Evolutionary conservation across 140 eudicot species (phyloP), one percentile per base, ranked within the genome.

Genomic region (Ambrosia hybrid): DNA sequence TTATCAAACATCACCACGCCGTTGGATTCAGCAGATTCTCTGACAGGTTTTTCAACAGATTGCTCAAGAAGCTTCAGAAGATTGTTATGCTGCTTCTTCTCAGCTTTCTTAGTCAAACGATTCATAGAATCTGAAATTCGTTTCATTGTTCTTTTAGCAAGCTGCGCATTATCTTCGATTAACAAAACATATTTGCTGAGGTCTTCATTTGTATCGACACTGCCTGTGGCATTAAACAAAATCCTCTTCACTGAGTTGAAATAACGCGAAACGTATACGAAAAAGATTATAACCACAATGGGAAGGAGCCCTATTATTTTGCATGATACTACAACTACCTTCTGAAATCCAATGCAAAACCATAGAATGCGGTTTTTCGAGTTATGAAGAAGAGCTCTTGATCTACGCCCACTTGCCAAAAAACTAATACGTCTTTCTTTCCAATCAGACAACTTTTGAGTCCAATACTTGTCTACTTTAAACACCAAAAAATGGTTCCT

Each of bases 391-490:
- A 4, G 26, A 63, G 12, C 51, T 63, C 68, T 63, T 37, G 33
- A 63, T 13, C 51, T 13, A 38, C 9, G 30, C 7, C 30, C 33
- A 37, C 51, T 7, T 1, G 51, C 38, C 30, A 14, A 63, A 63
- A 14, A 38, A 17, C 51, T 38, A 37, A 38, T 38, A n/a, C 3
- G 51, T 3, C 13, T 5, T n/a, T 37, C 51, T 63, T 63, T 63
- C 68, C 68, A 37, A 5, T 37, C 30, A 1, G 1, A 63, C 11
- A 63, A 14, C 30, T 63, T 38, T 63, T 63, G 51, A 38, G 33
- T 38, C 68, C 68, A 63, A 38, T 36, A 36, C 11, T n/a, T 63
- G 26, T 63, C 68, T 6, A 63, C 51, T 6, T 63, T 63, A 37
- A 63, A 38, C 30, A 37, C 68, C 5, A 13, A 36, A 63, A 62